Percentiles rank a stretch among this genome's conserved stretches.
phyloP scores from a whole-genome alignment of 495 filamentous ascomycete species.

The Xylaria acuta region DNA sequence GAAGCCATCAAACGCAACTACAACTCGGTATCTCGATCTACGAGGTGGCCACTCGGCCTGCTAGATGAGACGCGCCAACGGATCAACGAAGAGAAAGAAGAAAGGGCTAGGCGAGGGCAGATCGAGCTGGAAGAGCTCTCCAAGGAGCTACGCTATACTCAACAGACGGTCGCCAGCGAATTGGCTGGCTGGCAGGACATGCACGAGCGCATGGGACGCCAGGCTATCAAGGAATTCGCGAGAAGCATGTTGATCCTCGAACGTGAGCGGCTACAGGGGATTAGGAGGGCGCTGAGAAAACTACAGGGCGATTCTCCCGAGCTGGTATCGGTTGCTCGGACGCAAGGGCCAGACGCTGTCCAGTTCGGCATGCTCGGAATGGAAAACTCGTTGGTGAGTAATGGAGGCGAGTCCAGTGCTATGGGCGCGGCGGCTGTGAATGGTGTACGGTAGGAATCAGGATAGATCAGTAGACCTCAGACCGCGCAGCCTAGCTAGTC shows the following conservation, averaged over 20 bases:
- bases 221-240: constrained; percentile 76
- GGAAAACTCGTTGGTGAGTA: constrained; percentile 28
- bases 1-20: constrained; percentile 76
- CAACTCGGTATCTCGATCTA: constrained; percentile 71
- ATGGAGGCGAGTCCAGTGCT: constrained; percentile 33
- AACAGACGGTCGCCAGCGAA: constrained; percentile 90
- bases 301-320: constrained; percentile 39
- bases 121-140: constrained; percentile 70
- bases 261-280: constrained; percentile 76
- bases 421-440: constrained; percentile 30
- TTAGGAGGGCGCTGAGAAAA: constrained; percentile 75
- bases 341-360: neutral
- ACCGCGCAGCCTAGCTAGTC: neutral
- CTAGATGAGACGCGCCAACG: constrained; percentile 89
- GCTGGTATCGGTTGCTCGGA: neutral
- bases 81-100: constrained; percentile 77
- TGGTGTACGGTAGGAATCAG: constrained; percentile 13
- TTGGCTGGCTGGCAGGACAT: constrained; percentile 92
- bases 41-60: constrained; percentile 79
- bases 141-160: constrained; percentile 85
- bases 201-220: constrained; percentile 76
- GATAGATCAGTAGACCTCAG: constrained; percentile 14
- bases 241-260: constrained; percentile 79
- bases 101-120: constrained; percentile 70
- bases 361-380: neutral